phyloP scores from a whole-genome alignment of 2,329 filamentous ascomycete species.

The Thelonectria olida region DNA sequence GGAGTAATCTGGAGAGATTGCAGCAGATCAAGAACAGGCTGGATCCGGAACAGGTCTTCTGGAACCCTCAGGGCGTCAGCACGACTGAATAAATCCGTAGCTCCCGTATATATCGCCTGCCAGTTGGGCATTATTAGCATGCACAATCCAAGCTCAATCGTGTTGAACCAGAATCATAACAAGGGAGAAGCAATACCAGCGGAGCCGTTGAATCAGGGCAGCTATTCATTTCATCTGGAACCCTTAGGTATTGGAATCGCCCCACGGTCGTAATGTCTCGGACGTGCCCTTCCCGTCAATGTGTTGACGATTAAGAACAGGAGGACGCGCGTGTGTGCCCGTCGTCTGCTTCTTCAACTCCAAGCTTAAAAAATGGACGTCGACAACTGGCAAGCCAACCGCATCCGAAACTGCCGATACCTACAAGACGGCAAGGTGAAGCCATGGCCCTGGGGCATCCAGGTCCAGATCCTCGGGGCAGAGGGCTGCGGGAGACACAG shows the following conservation, averaged over 20 bases:
- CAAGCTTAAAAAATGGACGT: conserved; percentile 24
- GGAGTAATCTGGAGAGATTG: conserved; percentile 44
- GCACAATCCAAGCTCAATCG: not conserved
- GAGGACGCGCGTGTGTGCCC: not conserved
- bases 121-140: too few relatives aligned
- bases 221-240: conserved; percentile 2
- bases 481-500: conserved; percentile 26
- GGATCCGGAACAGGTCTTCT: conserved; percentile 51
- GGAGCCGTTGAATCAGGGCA: conserved; percentile 1
- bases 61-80: conserved; percentile 48
- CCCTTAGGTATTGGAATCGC: not conserved
- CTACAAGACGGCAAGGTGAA: conserved; percentile 19
- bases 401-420: conserved; percentile 27
- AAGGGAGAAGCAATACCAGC: not conserved
- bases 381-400: conserved; percentile 28
- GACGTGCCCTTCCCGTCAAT: not conserved
- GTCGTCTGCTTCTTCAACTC: not conserved
- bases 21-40: conserved; percentile 46
- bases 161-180: not conserved
- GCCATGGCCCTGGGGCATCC: conserved; percentile 27
- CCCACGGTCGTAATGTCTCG: conserved; percentile 8
- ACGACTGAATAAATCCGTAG: conserved; percentile 10
- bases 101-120: not conserved
- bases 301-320: conserved; percentile 11
- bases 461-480: conserved; percentile 28